phyloP scores from a whole-genome alignment of 2,329 filamentous ascomycete species.

The Verticillium albo-atrum region DNA sequence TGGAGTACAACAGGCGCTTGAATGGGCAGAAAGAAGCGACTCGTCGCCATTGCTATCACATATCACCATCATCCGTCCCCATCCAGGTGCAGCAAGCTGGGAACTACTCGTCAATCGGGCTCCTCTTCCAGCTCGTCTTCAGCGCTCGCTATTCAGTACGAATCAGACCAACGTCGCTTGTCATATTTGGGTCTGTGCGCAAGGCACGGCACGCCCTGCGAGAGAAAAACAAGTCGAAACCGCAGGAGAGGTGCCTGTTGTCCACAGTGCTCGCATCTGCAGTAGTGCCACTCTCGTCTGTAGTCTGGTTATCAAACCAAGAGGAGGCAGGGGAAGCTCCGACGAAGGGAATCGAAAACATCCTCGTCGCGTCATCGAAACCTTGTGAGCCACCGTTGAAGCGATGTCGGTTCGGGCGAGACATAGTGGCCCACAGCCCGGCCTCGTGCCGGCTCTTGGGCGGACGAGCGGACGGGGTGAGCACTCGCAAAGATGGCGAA shows the following conservation, averaged over 20 bases:
- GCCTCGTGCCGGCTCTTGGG: neutral
- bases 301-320: neutral
- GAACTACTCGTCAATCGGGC: neutral
- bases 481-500: neutral
- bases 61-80: neutral
- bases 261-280: neutral
- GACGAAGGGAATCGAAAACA: neutral
- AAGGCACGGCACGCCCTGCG: neutral
- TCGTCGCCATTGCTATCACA: neutral
- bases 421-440: neutral
- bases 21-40: neutral
- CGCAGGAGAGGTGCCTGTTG: no score
- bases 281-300: neutral
- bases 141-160: neutral
- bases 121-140: neutral
- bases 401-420: neutral
- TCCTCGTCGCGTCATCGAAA: neutral
- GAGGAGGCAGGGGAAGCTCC: neutral
- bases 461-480: neutral
- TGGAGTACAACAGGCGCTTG: neutral
- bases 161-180: constrained; percentile 1
- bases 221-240: neutral
- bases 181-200: constrained; percentile 7
- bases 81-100: neutral
- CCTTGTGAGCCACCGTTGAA: neutral